Base-by-base conservation (phyloP, 176 grass and related monocot species). In the Paspalum vaginatum region DNA sequence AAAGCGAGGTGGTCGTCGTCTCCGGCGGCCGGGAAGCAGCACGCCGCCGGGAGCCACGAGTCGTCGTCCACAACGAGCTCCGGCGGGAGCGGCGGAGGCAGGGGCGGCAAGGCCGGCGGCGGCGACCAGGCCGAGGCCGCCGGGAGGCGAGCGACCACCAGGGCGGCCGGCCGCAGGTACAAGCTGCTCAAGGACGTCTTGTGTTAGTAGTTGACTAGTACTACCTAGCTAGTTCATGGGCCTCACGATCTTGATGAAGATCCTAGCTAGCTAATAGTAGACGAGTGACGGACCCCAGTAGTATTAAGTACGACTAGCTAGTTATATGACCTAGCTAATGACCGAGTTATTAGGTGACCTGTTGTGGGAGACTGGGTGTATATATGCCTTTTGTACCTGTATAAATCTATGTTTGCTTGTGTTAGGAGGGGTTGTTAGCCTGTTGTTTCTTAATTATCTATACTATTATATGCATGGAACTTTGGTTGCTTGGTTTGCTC, bases 121-220 rank as follows among this genome's bases (percentile, higher is more conserved):
- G 76, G 9, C 60, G 59, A 78, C 43, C 61, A 43, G 75, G 39
- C 13, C 62, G 80, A 86, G 49, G 82, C 57, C 20, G 21, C 54
- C 25, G 46, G 84, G 52, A 85, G 86, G 7, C 64, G 84, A 8
- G 78, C 57, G 74, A 38, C 68, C 14, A 82, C 90, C 14, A 95
- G 94, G 86, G 75, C 87, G 24, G 58, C 86, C 12, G 88, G 87
- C 61, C 97, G 97, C 82, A 92, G 96, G 88, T 99, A 99, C 84
- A 99, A 99, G 88, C 91, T 99, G 60, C 93, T 99, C 63, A 99
- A 99, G 88, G 96, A 99, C 83, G 96, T 99, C 74, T 66, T 95
- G 39, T 99, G 90, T 78, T 95, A 86, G 41, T 94, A 83, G 43
- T 80, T 43, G 69, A 70, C 64, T 61, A 83, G 47, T n/a, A 6